These are phyloP conservation scores for Irineochytrium annulatum DNA, from an alignment of 192 early-diverging fungal species.

Conservation along the genomic window DNA sequence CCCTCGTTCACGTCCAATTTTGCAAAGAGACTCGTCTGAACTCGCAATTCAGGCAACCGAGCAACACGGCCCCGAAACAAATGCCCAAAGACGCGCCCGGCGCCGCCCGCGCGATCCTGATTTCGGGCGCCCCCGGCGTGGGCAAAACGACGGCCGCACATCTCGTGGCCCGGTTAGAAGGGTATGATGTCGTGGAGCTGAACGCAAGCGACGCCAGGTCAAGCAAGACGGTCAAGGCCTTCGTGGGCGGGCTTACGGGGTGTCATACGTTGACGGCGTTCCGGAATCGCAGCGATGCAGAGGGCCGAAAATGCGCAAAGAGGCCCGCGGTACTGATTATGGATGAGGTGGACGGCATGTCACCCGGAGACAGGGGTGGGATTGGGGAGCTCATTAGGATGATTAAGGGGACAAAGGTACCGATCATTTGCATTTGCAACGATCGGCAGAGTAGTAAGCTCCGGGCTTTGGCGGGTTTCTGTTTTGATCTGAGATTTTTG, in stretches of 20 bases:
- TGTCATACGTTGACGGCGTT: constrained; percentile 55
- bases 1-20: constrained; percentile 8
- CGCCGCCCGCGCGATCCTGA: constrained; percentile 63
- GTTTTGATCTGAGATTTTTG: constrained; percentile 76
- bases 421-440: constrained; percentile 99
- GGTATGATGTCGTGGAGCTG: constrained; percentile 84
- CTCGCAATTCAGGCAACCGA: constrained; percentile 39
- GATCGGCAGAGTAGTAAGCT: constrained; percentile 84
- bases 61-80: constrained; percentile 34
- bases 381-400: constrained; percentile 78
- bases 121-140: constrained; percentile 94
- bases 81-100: constrained; percentile 49
- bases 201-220: constrained; percentile 95
- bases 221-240: constrained; percentile 68
- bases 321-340: constrained; percentile 79
- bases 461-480: constrained; percentile 73
- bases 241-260: constrained; percentile 45
- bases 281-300: constrained; percentile 21
- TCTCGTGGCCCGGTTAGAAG: constrained; percentile 73
- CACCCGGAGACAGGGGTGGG: constrained; percentile 92
- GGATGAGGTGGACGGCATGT: constrained; percentile 99
- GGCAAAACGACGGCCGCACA: constrained; percentile 96
- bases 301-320: constrained; percentile 8
- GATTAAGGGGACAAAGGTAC: constrained; percentile 86
- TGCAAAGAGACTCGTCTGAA: background rate